Conservation (phyloP, 2,329 filamentous ascomycete species). For the Neofusicoccum ribis region DNA sequence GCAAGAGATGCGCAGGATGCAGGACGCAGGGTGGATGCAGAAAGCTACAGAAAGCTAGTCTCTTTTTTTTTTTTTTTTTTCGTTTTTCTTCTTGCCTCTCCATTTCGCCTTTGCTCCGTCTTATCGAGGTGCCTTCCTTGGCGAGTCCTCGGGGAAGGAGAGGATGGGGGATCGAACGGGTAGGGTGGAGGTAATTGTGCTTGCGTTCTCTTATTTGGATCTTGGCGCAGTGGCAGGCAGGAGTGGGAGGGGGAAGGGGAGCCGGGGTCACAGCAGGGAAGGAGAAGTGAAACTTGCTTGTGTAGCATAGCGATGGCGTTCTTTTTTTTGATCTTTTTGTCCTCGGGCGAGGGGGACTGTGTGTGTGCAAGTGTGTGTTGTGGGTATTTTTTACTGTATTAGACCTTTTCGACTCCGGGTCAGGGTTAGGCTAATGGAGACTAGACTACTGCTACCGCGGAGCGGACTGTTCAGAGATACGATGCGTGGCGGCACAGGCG, state of each 20-base stretch:
- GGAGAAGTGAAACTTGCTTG: conserved; percentile 18
- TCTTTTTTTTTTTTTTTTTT: too few species aligned
- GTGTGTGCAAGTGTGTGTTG: too few species aligned
- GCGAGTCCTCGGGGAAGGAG: background rate
- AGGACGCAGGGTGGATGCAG: too few species aligned
- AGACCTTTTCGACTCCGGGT: background rate
- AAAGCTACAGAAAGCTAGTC: too few species aligned
- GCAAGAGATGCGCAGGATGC: background rate
- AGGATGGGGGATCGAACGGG: background rate
- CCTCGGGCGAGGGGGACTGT: background rate
- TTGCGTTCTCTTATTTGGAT: conserved; percentile 18
- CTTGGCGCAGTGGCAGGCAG: conserved; percentile 26
- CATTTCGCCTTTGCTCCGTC: too few species aligned
- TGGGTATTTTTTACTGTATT: too few species aligned
- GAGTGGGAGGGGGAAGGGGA: conserved; percentile 30
- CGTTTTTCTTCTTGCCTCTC: too few species aligned
- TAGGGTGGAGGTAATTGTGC: conserved; percentile 5
- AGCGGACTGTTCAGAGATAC: background rate
- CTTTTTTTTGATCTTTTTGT: background rate
- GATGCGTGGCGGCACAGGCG: too few species aligned
- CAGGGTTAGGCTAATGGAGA: too few species aligned
- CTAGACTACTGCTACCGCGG: too few species aligned
- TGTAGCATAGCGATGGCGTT: conserved; percentile 19
- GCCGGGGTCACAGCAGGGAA: conserved; percentile 21
- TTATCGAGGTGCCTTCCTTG: background rate